phyloP scores from a whole-genome alignment of 176 grass and related monocot species.

The Triticum turgidum region DNA sequence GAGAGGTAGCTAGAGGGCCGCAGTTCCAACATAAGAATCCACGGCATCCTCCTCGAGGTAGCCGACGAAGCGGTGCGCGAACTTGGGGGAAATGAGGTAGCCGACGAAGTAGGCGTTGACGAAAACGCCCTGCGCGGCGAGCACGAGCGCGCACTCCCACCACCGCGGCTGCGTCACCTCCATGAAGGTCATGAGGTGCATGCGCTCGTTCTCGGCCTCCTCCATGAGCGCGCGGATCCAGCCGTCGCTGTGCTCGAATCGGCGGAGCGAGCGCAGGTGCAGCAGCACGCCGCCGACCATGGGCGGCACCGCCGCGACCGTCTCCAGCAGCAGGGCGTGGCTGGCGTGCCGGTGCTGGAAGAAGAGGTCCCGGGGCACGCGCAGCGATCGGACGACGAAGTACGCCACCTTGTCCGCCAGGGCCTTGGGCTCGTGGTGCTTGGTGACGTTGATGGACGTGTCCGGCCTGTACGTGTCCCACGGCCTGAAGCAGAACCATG shows the following conservation, averaged over 20 bases:
- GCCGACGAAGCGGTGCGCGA: slow-evolving; percentile 46
- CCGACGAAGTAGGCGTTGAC: background rate
- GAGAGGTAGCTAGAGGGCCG: too few relatives aligned
- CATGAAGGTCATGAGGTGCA: background rate
- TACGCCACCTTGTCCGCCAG: too few relatives aligned
- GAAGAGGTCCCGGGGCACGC: too few relatives aligned
- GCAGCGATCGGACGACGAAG: too few relatives aligned
- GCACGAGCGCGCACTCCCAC: slow-evolving; percentile 84
- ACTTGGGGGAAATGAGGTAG: background rate
- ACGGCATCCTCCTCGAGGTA: slow-evolving; percentile 77
- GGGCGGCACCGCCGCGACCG: too few relatives aligned
- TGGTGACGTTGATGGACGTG: too few relatives aligned
- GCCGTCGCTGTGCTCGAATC: slow-evolving; percentile 51
- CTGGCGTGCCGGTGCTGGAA: too few relatives aligned
- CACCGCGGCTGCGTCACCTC: slow-evolving; percentile 37
- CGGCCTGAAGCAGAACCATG: slow-evolving; percentile 35
- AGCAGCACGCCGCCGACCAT: slow-evolving; percentile 66
- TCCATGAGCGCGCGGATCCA: slow-evolving; percentile 80
- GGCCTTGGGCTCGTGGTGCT: too few relatives aligned
- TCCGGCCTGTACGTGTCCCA: too few relatives aligned
- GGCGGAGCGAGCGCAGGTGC: background rate
- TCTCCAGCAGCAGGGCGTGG: too few relatives aligned
- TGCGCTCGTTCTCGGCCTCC: background rate
- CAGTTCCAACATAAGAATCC: too few relatives aligned
- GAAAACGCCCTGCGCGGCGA: slow-evolving; percentile 57